Evolutionary conservation across 2,329 filamentous ascomycete genomes (phyloP).

Genomic region (Sclerotinia borealis): DNA sequence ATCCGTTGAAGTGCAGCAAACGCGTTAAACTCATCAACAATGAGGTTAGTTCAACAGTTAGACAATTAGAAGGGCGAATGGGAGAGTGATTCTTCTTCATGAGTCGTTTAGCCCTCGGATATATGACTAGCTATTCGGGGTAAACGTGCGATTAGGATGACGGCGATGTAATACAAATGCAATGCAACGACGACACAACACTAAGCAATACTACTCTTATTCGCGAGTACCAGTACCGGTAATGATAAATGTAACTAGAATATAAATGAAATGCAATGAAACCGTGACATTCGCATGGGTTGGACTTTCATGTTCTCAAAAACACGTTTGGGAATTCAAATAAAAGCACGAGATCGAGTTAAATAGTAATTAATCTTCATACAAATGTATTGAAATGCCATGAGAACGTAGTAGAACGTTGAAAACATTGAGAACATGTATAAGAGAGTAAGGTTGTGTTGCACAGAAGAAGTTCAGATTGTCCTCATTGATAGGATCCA

Average conservation of each 20-base stretch:
- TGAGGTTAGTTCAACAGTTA: background rate
- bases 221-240: too few species aligned
- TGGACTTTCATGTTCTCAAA: background rate
- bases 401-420: too few species aligned
- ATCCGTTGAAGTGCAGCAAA: background rate
- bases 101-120: background rate
- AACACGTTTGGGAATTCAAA: background rate
- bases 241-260: background rate
- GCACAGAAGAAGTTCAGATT: background rate
- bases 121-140: background rate
- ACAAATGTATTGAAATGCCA: too few species aligned
- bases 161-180: background rate
- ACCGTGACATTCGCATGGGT: background rate
- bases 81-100: background rate
- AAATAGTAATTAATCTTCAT: too few species aligned
- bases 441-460: too few species aligned
- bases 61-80: background rate
- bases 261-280: background rate
- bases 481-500: background rate
- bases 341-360: too few species aligned
- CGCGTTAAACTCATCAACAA: background rate
- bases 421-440: too few species aligned
- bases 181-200: background rate
- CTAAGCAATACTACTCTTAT: background rate
- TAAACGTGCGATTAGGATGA: background rate